Evolutionary conservation across 306 rosid species (phyloP).

Genomic region (Vigna unguiculata): DNA sequence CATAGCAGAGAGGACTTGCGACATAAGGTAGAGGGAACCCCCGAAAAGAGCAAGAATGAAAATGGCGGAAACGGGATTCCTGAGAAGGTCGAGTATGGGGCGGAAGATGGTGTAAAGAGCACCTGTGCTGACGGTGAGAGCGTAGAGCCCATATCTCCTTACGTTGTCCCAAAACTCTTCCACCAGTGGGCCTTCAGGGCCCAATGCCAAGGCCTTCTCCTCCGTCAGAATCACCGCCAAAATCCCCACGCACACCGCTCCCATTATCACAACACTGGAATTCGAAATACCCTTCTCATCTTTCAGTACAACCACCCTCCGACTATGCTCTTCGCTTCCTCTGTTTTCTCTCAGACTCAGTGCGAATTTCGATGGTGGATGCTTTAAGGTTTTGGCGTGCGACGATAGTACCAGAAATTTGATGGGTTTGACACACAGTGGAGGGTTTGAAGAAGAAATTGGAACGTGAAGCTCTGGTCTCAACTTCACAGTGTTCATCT

Average conservation of each 20-base stretch:
- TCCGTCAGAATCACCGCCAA: conserved; percentile 52
- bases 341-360: neutral
- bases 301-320: neutral
- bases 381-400: conserved; percentile 31
- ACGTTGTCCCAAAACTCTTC: conserved; percentile 99
- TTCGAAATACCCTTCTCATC: neutral
- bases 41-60: conserved; percentile 69
- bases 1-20: conserved; percentile 91
- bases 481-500: conserved; percentile 53
- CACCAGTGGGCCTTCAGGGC: conserved; percentile 90
- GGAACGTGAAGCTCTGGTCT: conserved; percentile 53
- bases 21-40: conserved; percentile 65
- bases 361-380: conserved; percentile 31
- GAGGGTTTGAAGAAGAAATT: conserved; percentile 27
- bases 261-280: conserved; percentile 48
- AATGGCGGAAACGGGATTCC: conserved; percentile 89
- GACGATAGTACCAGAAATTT: conserved; percentile 1
- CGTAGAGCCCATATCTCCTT: conserved; percentile 81
- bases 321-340: too few relatives aligned
- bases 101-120: conserved; percentile 71
- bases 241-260: conserved; percentile 75
- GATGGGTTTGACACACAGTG: conserved; percentile 38
- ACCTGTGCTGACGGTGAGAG: conserved; percentile 86
- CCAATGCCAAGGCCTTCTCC: conserved; percentile 80
- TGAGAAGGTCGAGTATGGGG: conserved; percentile 75